phyloP scores from a whole-genome alignment of 2,329 filamentous ascomycete genomes.

The Hortaea werneckii region DNA sequence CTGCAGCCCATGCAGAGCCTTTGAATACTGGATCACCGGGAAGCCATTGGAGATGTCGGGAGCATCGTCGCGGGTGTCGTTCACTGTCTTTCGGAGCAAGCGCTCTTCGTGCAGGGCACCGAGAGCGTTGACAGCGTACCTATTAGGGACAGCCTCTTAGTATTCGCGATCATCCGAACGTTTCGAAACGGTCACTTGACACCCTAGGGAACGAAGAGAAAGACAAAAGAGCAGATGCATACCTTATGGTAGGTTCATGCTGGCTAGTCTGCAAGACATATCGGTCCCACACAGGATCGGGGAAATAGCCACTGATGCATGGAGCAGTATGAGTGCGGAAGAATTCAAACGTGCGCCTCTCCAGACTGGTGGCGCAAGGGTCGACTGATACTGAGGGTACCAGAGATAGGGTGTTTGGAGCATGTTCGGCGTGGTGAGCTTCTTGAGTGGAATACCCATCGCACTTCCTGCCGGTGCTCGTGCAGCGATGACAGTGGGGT shows the following conservation, averaged over 20 bases:
- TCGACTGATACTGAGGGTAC: too few species aligned
- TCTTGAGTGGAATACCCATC: slow-evolving; percentile 38
- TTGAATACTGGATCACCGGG: slow-evolving; percentile 22
- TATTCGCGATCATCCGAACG: background rate
- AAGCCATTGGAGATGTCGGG: slow-evolving; percentile 16
- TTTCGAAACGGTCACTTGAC: background rate
- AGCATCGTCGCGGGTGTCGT: slow-evolving; percentile 10
- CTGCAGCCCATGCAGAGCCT: slow-evolving; percentile 22
- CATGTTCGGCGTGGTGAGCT: too few species aligned
- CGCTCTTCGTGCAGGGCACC: slow-evolving; percentile 23
- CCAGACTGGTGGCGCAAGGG: slow-evolving; percentile 4
- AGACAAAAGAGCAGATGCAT: background rate
- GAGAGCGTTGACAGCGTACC: slow-evolving; percentile 24
- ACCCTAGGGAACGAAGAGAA: background rate
- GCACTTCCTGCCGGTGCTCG: slow-evolving; percentile 46
- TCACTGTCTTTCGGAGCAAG: slow-evolving; percentile 8
- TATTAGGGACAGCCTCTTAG: background rate
- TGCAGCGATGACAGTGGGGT: slow-evolving; percentile 44
- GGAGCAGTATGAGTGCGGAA: slow-evolving; percentile 18
- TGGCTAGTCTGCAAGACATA: slow-evolving; percentile 22
- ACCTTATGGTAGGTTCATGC: slow-evolving; percentile 19
- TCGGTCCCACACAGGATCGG: slow-evolving; percentile 21
- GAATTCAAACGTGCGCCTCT: slow-evolving; percentile 21
- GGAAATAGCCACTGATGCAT: slow-evolving; percentile 21
- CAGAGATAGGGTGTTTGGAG: too few species aligned